Evolutionary conservation across 176 grass and related monocot genomes (phyloP).

Genomic region (Triticum turgidum): DNA sequence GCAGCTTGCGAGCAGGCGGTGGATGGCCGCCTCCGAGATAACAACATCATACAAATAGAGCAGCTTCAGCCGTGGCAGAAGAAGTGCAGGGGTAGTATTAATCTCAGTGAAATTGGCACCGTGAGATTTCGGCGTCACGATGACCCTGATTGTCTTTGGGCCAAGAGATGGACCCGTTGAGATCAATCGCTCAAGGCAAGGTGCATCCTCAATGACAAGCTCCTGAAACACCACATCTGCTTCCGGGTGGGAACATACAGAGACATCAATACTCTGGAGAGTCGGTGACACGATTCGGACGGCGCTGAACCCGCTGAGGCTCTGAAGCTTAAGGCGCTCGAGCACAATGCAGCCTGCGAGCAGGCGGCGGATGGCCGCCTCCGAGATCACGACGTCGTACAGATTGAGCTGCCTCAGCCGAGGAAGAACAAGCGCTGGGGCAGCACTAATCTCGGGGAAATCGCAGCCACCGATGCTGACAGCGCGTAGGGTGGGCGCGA

Average conservation of each 20-base stretch:
- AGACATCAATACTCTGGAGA: not conserved
- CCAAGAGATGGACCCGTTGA: not conserved
- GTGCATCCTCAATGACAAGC: slow-evolving; percentile 10
- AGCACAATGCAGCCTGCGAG: not conserved
- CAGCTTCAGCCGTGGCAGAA: not conserved
- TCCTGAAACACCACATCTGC: not conserved
- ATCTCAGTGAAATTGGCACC: not conserved
- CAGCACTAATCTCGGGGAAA: not conserved
- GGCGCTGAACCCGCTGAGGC: not conserved
- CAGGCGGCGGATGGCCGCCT: not conserved
- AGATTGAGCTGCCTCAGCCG: not conserved
- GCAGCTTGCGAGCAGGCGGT: not conserved
- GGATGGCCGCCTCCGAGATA: not conserved
- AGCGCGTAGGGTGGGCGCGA: not conserved
- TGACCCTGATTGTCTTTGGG: not conserved
- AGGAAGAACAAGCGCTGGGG: not conserved
- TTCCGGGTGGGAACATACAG: not conserved
- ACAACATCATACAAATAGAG: not conserved
- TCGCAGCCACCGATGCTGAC: not conserved
- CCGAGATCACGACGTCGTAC: not conserved
- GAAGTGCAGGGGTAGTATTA: not conserved
- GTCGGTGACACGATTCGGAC: not conserved
- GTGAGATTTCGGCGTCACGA: not conserved
- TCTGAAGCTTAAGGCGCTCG: not conserved
- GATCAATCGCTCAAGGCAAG: not conserved